These are phyloP conservation scores for Thalassiosira livingstoniorum DNA, from an alignment of 352 stramenopile genomes.

Conservation along the genomic window DNA sequence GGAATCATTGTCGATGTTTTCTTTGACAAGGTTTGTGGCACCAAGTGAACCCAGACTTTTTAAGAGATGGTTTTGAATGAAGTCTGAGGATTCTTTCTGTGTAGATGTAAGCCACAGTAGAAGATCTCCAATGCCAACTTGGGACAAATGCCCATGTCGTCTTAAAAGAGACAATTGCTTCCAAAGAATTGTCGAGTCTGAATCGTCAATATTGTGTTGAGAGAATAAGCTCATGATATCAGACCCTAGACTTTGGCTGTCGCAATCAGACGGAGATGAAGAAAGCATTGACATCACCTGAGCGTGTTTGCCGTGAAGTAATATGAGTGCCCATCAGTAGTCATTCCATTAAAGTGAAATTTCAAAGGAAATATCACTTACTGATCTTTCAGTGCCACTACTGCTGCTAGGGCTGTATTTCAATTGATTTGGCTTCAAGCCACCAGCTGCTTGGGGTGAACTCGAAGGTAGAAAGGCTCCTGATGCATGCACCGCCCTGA, in stretches of 20 bases:
- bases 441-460: slow-evolving; percentile 18
- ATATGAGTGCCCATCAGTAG: not conserved
- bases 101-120: not conserved
- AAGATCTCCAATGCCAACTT: slow-evolving; percentile 35
- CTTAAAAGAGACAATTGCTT: slow-evolving; percentile 38
- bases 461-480: slow-evolving; percentile 35
- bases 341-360: not conserved
- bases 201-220: slow-evolving; percentile 36
- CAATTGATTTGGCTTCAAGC: slow-evolving; percentile 55
- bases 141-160: slow-evolving; percentile 27
- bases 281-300: not conserved
- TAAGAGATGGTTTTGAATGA: slow-evolving; percentile 36
- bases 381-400: slow-evolving; percentile 1
- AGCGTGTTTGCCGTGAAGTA: not conserved
- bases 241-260: slow-evolving; percentile 27
- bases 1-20: not conserved
- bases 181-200: slow-evolving; percentile 8
- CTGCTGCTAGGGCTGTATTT: slow-evolving; percentile 44
- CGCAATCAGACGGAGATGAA: slow-evolving; percentile 24
- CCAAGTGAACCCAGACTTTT: slow-evolving; percentile 7
- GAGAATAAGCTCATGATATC: slow-evolving; percentile 44
- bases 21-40: slow-evolving; percentile 5
- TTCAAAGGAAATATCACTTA: not conserved
- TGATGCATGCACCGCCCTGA: slow-evolving; percentile 48
- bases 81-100: slow-evolving; percentile 20